A percentile compares a stretch with the other conserved stretches of the same genome.
Evolutionary conservation across 768 basidiomycete genomes (phyloP).

Genomic region (Lactifluus piperatus): DNA sequence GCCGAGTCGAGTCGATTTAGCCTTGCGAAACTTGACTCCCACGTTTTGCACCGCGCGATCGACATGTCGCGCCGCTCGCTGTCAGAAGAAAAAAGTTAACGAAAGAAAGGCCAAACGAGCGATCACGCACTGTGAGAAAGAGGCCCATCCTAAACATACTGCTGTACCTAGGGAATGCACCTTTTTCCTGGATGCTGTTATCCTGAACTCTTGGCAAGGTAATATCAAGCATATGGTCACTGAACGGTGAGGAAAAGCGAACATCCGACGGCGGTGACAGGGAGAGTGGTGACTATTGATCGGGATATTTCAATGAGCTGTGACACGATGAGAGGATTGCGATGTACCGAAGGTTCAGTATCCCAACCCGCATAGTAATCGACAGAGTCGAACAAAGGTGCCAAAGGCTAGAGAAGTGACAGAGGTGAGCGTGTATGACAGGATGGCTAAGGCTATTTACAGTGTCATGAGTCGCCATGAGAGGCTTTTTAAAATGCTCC

Average conservation of each 20-base stretch:
- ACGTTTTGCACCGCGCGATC: conserved; percentile 11
- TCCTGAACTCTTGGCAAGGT: background rate
- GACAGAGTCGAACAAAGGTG: background rate
- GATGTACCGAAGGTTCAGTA: conserved; percentile 2
- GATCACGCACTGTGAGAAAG: conserved; percentile 4
- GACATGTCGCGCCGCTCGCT: conserved; percentile 6
- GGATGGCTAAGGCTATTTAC: background rate
- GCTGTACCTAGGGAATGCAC: background rate
- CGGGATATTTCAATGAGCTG: background rate
- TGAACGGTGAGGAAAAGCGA: background rate
- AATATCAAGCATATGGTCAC: background rate
- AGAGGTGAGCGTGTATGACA: background rate
- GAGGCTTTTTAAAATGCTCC: background rate
- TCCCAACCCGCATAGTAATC: conserved; percentile 7
- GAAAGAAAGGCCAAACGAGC: background rate
- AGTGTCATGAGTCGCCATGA: background rate
- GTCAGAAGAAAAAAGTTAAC: background rate
- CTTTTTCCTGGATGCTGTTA: background rate
- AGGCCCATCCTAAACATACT: conserved; percentile 17
- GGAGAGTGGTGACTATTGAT: conserved; percentile 1
- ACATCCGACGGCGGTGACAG: background rate
- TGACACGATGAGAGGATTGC: background rate
- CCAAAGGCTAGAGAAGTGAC: background rate
- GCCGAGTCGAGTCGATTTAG: background rate
- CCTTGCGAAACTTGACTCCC: background rate